Conservation (phyloP, 1,284 basidiomycete genomes). For the Fomitopsis pinicola region DNA sequence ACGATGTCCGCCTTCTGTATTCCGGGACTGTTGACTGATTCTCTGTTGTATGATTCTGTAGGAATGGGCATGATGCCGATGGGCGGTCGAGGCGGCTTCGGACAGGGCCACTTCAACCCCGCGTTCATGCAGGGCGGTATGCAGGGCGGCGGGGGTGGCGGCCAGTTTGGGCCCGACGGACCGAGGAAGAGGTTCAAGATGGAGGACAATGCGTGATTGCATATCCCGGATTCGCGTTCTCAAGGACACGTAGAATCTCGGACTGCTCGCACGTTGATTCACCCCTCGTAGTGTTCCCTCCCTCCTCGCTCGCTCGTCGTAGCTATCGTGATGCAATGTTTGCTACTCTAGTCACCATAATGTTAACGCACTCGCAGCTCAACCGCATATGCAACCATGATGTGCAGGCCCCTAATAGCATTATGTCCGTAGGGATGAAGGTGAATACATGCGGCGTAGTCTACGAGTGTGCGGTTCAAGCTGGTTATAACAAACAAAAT, state of each 20-base stretch:
- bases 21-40: conserved; percentile 14
- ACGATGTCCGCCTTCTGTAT: conserved; percentile 15
- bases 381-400: neutral
- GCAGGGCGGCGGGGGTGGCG: conserved; percentile 30
- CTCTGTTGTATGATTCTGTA: conserved; percentile 16
- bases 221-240: neutral
- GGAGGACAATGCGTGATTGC: conserved; percentile 38
- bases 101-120: conserved; percentile 64
- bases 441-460: neutral
- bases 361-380: neutral
- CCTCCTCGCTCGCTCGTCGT: conserved; percentile 12
- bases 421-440: neutral
- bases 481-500: neutral
- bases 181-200: conserved; percentile 51
- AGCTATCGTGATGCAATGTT: conserved; percentile 20
- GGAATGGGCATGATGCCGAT: conserved; percentile 47
- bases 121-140: conserved; percentile 56
- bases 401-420: neutral
- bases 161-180: conserved; percentile 42
- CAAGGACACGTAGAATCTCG: neutral
- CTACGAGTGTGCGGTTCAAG: neutral
- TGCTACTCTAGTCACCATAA: conserved; percentile 15
- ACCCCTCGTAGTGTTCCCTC: conserved; percentile 3
- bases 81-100: conserved; percentile 45
- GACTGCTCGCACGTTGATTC: conserved; percentile 2